Evolutionary conservation across 2,329 filamentous ascomycete genomes (phyloP), one percentile per base, ranked within the genome.

Genomic region (Parastagonospora nodorum): DNA sequence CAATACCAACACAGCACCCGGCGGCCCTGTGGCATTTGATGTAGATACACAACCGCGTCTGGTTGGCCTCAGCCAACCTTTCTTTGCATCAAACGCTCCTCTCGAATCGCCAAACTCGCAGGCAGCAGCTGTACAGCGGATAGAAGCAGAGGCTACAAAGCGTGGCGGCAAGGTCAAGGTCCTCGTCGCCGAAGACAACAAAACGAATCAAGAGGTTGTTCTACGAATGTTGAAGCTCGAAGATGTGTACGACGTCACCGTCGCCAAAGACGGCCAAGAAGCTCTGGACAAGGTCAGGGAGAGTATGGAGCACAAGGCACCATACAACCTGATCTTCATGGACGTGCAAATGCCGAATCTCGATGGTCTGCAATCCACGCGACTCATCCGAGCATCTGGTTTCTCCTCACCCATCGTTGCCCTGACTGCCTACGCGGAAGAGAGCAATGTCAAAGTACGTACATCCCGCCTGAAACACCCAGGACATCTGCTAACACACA

Each of bases 301-400:
- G 12, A 88, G 86, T 57, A 94, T 96, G 88, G 84, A 87, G 42
- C 82, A 82, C 27, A 82, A 87, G 45, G 80, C 83, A 47, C 82
- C 83, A 2, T 96, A 93, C 68, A 90, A 96, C 61, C 80, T 97
- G 24, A 93, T 97, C 56, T 94, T 96, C 68, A 97, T 96, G 92
- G 92, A 97, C 64, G 88, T 96, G 7, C 90, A 85, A 63, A 97
- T 97, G 92, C 92, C 92, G 3, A 95, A 94, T 56, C 82, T 97
- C 11, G 92, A 96, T 66, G 92, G 92, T 1, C 77, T 97, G 19
- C 88, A 96, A 69, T 92, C 88, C 40, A 96, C 92, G 1, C 84
- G 88, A 8, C 78, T 95, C 30, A 96, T 97, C 62, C 85, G 92
- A 6, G 80, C 91, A 69, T 89, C 93, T 78, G 92, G 92, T 1